These are phyloP conservation scores for Kingdonia uniflora DNA, from an alignment of 164 flowering plant species.

Conservation along the genomic window DNA sequence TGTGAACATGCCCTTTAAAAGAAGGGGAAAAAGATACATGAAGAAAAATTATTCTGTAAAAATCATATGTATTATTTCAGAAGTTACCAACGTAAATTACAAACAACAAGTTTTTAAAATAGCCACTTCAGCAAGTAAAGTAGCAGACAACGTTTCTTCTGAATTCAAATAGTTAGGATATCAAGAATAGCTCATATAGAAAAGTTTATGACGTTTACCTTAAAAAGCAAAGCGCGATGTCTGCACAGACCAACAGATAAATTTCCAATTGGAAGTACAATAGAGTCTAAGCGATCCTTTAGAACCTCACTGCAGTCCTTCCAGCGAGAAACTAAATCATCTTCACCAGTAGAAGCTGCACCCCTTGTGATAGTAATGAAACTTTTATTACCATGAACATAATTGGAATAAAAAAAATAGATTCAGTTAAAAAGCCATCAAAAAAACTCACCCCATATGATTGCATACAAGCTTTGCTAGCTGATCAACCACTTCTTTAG, in stretches of 20 bases:
- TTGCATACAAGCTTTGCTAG: constrained; percentile 78
- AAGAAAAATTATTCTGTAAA: too few species aligned
- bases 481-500: constrained; percentile 75
- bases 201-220: constrained; percentile 31
- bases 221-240: constrained; percentile 87
- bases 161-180: background rate
- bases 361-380: constrained; percentile 50
- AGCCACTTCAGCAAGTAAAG: too few species aligned
- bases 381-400: constrained; percentile 16
- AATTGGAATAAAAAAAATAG: constrained; percentile 1
- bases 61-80: too few species aligned
- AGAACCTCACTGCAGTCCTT: constrained; percentile 55
- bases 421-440: background rate
- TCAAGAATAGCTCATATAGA: background rate
- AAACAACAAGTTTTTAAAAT: too few species aligned
- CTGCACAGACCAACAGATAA: constrained; percentile 82
- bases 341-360: constrained; percentile 57
- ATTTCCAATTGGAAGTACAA: constrained; percentile 82
- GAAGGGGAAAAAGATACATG: too few species aligned
- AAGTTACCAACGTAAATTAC: background rate
- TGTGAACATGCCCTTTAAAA: too few species aligned
- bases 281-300: constrained; percentile 72
- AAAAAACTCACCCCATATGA: constrained; percentile 74
- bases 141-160: too few species aligned
- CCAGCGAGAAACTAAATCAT: constrained; percentile 48